Conservation (phyloP, 805 yeast genomes). For the Debaryomyces prosopidis region DNA sequence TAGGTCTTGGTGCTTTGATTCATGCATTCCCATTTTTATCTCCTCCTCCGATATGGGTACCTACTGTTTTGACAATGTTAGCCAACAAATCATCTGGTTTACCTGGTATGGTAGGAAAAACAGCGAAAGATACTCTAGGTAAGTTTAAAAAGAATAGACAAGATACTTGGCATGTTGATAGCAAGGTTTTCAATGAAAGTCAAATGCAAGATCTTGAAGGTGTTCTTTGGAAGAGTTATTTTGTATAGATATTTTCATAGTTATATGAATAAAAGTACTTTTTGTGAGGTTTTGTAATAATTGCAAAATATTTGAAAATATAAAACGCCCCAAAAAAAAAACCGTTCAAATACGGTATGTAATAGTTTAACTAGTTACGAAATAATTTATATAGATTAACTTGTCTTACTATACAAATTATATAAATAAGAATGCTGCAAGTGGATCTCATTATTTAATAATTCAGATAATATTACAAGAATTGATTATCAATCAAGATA, state of each 20-base stretch:
- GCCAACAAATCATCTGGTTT: conserved; percentile 72
- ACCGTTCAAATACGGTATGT: too few species aligned
- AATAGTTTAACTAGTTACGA: too few species aligned
- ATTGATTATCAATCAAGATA: conserved; percentile 13
- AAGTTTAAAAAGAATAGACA: conserved; percentile 89
- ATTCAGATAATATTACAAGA: not conserved
- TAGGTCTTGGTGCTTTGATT: conserved; percentile 86
- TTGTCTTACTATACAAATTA: too few species aligned
- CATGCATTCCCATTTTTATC: conserved; percentile 88
- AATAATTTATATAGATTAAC: too few species aligned
- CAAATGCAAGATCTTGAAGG: conserved; percentile 93
- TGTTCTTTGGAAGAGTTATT: conserved; percentile 88
- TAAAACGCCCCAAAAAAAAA: too few species aligned
- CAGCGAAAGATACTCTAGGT: conserved; percentile 79
- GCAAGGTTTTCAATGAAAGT: conserved; percentile 67
- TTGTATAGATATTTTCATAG: conserved; percentile 50
- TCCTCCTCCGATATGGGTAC: conserved; percentile 93
- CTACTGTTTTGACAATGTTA: conserved; percentile 63
- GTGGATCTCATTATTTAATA: too few species aligned
- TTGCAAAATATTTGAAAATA: too few species aligned
- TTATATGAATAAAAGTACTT: not conserved
- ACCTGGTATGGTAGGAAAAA: conserved; percentile 76
- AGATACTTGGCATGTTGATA: conserved; percentile 95
- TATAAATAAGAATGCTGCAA: too few species aligned
- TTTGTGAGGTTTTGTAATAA: not conserved